Base-by-base conservation (phyloP, 2,329 filamentous ascomycete genomes). In the Phymatotrichopsis omnivora region DNA sequence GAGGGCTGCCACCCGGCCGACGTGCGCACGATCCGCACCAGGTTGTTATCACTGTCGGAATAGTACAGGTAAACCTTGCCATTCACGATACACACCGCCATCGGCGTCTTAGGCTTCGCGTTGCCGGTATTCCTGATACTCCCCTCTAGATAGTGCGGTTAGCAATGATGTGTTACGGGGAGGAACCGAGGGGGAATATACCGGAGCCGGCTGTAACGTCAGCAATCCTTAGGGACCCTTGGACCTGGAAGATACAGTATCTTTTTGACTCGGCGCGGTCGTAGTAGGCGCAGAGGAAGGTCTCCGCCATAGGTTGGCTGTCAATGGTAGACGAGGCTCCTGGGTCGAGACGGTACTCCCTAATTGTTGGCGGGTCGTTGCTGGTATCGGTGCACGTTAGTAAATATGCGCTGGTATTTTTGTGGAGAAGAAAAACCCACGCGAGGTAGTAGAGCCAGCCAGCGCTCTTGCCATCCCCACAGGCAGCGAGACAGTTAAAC, bases 381-480 rank as follows among this genome's bases (percentile, higher is more conserved):
- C 23, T 43, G 32, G n/a, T 11, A 11, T 16, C 30, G 29, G 12
- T 11, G 11, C 16, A 6, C 20, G 30, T 35, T 33, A 43, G 29
- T 19, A 31, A 14, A 25, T 36, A 11, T 20, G 23, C 16, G 12
- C n/a, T 38, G n/a, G 35, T 7, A 4, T 31, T 34, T 6, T 27
- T 2, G 17, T 35, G 32, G 32, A 27, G 6, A 16, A 6, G 19
- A 24, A 43, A 19, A 24, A 28, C 24, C 7, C 23, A 45, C 42
- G 16, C 14, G 22, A 38, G 11, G 23, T 45, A 45, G 27, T 45
- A 45, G 31, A 45, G 22, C 42, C 42, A 45, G 16, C 32, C 42
- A n/a, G 8, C 2, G 23, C 27, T 37, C 4, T n/a, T 38, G 27
- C 42, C 34, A 25, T 45, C 34, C 4, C 27, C 42, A n/a, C 42